Percentiles rank a stretch among this genome's conserved stretches.
phyloP scores from a whole-genome alignment of 768 basidiomycete species.

The Tephrocybe sp. region DNA sequence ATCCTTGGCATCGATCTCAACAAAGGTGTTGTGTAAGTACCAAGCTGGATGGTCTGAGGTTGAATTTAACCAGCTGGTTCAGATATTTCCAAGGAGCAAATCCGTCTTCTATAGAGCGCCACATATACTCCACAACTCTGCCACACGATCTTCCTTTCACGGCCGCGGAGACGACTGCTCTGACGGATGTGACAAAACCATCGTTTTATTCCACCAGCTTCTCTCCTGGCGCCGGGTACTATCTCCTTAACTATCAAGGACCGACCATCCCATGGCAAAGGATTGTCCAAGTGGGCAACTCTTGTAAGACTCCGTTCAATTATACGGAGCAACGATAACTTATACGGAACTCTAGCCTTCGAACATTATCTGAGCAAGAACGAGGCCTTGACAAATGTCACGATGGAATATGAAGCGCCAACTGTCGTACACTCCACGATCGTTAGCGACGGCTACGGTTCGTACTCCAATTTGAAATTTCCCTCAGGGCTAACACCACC shows the following conservation, averaged over 20 bases:
- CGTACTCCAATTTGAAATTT: constrained; percentile 17
- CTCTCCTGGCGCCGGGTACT: constrained; percentile 86
- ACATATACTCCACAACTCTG: constrained; percentile 80
- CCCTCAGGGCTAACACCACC: constrained; percentile 18
- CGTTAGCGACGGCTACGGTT: constrained; percentile 80
- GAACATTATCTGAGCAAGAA: constrained; percentile 74
- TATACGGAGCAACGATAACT: background rate
- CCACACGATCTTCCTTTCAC: constrained; percentile 45
- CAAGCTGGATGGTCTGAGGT: constrained; percentile 9
- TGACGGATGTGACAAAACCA: constrained; percentile 53
- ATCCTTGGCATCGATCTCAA: constrained; percentile 72
- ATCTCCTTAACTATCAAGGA: constrained; percentile 76
- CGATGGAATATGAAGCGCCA: constrained; percentile 69
- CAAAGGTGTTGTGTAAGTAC: constrained; percentile 69
- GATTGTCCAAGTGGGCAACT: constrained; percentile 55
- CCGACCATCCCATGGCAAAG: constrained; percentile 88
- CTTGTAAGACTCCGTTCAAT: constrained; percentile 26
- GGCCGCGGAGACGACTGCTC: constrained; percentile 38
- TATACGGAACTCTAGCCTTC: constrained; percentile 45
- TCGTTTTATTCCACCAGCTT: constrained; percentile 71
- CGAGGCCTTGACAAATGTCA: constrained; percentile 57
- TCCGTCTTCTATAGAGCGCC: constrained; percentile 78
- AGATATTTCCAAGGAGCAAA: constrained; percentile 91
- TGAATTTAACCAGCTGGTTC: constrained; percentile 14
- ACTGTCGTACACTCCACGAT: constrained; percentile 72